Percentiles rank a stretch among this genome's conserved stretches.
Evolutionary conservation across 1,139 yeast genomes (phyloP).

Genomic region (Suhomyces ambrosiae): DNA sequence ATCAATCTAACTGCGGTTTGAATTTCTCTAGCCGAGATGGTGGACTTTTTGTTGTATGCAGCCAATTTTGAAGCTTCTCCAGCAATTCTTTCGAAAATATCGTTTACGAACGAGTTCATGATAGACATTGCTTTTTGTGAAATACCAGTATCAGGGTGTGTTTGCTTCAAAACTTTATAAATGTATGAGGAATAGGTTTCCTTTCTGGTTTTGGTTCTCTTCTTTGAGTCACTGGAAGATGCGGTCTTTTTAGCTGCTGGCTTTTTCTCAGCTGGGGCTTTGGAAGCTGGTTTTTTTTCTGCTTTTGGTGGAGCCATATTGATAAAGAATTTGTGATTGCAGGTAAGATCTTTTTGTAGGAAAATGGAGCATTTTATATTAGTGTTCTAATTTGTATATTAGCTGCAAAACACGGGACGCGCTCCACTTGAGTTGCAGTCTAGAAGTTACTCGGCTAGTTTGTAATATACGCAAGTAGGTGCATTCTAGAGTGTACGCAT

Average conservation of each 20-base stretch:
- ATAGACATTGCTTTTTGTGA: conserved; percentile 99
- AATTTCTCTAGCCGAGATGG: conserved; percentile 98
- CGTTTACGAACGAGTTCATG: conserved; percentile 98
- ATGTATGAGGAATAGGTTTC: conserved; percentile 98
- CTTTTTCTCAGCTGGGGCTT: conserved; percentile 36
- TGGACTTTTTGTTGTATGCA: conserved; percentile 98
- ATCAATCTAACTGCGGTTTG: conserved; percentile 99
- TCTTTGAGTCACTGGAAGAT: conserved; percentile 71
- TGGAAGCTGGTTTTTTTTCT: conserved; percentile 34
- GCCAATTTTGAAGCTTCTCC: conserved; percentile 99
- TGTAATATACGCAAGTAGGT: conserved; percentile 4
- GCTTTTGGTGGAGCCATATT: conserved; percentile 34
- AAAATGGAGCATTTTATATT: too few relatives aligned
- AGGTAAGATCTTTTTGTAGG: not conserved
- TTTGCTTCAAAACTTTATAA: conserved; percentile 97
- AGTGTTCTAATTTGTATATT: too few relatives aligned
- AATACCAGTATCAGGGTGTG: conserved; percentile 99
- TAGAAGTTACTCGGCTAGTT: conserved; percentile 5
- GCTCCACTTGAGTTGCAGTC: too few relatives aligned
- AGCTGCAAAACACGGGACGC: not conserved
- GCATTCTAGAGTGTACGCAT: conserved; percentile 3
- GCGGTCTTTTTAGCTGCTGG: conserved; percentile 36
- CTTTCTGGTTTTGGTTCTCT: conserved; percentile 96
- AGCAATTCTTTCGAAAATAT: conserved; percentile 93
- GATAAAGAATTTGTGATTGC: conserved; percentile 1